These are phyloP conservation scores for Hymenoscyphus albidus DNA, from an alignment of 2,329 filamentous ascomycete genomes.

Conservation along the genomic window DNA sequence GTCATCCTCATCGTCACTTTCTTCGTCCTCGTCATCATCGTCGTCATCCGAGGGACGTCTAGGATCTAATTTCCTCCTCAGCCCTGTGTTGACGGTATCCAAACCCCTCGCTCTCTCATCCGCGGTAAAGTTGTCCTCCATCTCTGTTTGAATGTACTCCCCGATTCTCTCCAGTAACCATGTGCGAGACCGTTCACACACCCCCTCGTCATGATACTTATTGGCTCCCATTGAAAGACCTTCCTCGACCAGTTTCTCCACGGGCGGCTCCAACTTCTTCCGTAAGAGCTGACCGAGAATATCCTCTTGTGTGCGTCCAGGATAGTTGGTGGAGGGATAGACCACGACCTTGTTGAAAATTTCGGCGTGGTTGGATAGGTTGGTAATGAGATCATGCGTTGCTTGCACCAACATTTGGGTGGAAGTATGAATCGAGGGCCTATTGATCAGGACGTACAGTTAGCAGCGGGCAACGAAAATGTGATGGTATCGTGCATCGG, in stretches of 20 bases:
- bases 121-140: constrained; percentile 64
- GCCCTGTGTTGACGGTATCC: constrained; percentile 68
- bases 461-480: constrained; percentile 8
- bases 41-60: constrained; percentile 9
- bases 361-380: constrained; percentile 60
- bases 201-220: constrained; percentile 49
- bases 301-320: constrained; percentile 61
- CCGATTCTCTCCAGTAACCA: constrained; percentile 42
- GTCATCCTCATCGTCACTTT: constrained; percentile 45
- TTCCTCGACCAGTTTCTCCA: constrained; percentile 68
- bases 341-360: constrained; percentile 68
- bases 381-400: constrained; percentile 61
- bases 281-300: constrained; percentile 68
- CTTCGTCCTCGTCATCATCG: constrained; percentile 47
- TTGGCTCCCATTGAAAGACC: constrained; percentile 42
- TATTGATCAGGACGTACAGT: constrained; percentile 34
- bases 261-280: constrained; percentile 77
- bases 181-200: constrained; percentile 49
- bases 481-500: background rate
- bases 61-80: constrained; percentile 44
- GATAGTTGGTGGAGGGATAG: constrained; percentile 73
- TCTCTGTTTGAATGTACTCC: constrained; percentile 44
- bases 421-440: constrained; percentile 68
- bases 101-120: constrained; percentile 65
- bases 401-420: constrained; percentile 68